Percentiles rank a stretch among this genome's conserved stretches.
These are phyloP conservation scores for Clarkia xantiana DNA, from an alignment of 345 rosid species.

Conservation along the genomic window DNA sequence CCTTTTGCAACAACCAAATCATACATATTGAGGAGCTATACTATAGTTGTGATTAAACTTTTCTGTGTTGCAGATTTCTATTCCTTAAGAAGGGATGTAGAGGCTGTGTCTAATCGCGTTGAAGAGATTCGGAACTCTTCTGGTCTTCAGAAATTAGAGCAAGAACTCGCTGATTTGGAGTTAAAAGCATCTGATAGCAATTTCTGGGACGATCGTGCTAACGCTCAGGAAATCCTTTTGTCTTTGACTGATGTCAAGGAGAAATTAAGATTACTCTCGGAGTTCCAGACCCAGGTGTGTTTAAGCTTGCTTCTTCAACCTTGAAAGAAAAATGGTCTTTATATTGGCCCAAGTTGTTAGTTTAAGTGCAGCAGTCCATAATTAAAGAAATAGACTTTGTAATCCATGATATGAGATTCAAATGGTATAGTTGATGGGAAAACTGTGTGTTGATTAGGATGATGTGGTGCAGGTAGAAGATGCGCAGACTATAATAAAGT, in stretches of 20 bases:
- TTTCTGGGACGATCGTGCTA: slow-evolving; percentile 78
- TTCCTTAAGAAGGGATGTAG: slow-evolving; percentile 69
- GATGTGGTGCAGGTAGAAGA: slow-evolving; percentile 55
- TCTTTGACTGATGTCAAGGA: slow-evolving; percentile 72
- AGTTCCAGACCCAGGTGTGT: slow-evolving; percentile 51
- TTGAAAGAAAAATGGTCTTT: slow-evolving; percentile 9
- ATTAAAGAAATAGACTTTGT: no score
- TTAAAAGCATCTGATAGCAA: slow-evolving; percentile 48
- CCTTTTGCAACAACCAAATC: no score
- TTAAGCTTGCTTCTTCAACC: no score
- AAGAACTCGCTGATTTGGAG: slow-evolving; percentile 46
- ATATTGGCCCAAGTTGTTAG: no score
- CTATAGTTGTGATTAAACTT: background rate
- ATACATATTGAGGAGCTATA: background rate
- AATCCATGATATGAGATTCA: no score
- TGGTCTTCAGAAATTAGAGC: slow-evolving; percentile 37
- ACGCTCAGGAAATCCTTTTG: slow-evolving; percentile 62
- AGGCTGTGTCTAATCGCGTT: slow-evolving; percentile 44
- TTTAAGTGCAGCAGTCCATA: no score
- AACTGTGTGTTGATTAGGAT: background rate
- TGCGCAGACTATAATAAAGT: slow-evolving; percentile 64
- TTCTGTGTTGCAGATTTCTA: slow-evolving; percentile 47
- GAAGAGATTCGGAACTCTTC: slow-evolving; percentile 56
- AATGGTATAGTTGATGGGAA: no score
- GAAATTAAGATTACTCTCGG: slow-evolving; percentile 38